Conservation (phyloP, 495 filamentous ascomycete species). For the Podospora comata region DNA sequence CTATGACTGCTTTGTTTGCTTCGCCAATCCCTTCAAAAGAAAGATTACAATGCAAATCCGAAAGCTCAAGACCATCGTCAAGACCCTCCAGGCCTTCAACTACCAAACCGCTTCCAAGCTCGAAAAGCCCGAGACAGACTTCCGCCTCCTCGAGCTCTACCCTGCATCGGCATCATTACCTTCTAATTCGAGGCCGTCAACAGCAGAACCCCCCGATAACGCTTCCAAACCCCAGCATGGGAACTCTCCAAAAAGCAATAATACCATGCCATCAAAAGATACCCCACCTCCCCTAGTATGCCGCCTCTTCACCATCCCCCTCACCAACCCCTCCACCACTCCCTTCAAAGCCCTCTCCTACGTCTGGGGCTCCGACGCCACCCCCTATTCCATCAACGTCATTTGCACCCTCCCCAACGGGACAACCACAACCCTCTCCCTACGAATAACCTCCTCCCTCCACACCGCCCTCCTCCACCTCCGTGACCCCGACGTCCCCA, state of each 20-base stretch:
- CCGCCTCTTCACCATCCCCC: constrained; percentile 16
- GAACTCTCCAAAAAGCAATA: too few relatives aligned
- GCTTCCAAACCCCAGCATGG: too few relatives aligned
- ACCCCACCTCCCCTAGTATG: not conserved
- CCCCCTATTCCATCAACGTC: not conserved
- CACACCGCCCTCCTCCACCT: constrained; percentile 1
- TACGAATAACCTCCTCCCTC: not conserved
- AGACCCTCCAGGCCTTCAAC: not conserved
- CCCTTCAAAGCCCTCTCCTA: constrained; percentile 21
- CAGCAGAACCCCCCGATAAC: too few relatives aligned
- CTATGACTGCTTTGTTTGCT: too few relatives aligned
- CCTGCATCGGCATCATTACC: not conserved
- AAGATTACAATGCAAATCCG: not conserved
- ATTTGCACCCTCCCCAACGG: not conserved
- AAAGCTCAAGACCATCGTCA: not conserved
- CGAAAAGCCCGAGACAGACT: not conserved
- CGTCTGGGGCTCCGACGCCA: constrained; percentile 12
- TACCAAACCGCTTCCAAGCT: not conserved
- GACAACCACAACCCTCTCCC: not conserved
- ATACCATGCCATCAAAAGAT: too few relatives aligned
- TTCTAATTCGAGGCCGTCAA: not conserved
- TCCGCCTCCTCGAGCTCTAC: constrained; percentile 6
- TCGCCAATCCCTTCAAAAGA: not conserved
- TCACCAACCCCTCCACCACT: not conserved
- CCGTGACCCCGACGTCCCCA: not conserved